Conservation (phyloP, 208 protist species). For the Leishmania tropica region DNA sequence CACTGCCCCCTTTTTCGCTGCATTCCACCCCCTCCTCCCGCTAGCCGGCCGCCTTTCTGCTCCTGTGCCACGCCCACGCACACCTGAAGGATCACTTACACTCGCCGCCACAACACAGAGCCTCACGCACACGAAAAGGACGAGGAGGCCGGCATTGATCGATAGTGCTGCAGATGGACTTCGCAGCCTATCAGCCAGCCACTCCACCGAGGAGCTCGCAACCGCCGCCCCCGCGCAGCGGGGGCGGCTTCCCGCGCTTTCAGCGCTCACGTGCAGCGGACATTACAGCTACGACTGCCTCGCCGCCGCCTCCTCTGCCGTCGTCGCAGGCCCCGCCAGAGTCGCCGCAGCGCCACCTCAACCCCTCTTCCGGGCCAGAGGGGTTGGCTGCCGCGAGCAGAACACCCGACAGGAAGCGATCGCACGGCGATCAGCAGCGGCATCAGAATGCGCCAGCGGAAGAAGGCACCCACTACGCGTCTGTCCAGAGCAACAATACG, state of each 20-base stretch:
- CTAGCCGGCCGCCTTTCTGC: too few species aligned
- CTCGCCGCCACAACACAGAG: too few species aligned
- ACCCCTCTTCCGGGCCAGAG: not conserved
- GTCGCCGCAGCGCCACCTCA: not conserved
- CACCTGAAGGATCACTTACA: not conserved
- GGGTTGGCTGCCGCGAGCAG: not conserved
- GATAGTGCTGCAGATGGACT: not conserved
- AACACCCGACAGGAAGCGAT: not conserved
- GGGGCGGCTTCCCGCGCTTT: constrained; percentile 1
- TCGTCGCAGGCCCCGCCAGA: not conserved
- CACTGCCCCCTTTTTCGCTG: too few species aligned
- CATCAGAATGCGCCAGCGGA: not conserved
- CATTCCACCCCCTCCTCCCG: too few species aligned
- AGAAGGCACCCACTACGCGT: not conserved
- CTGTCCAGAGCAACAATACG: not conserved
- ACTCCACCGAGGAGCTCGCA: constrained; percentile 6
- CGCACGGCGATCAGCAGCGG: not conserved
- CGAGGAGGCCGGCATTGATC: not conserved
- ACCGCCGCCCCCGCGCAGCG: constrained; percentile 2
- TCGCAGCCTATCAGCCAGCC: not conserved
- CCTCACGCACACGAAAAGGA: too few species aligned
- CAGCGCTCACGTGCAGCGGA: constrained; percentile 17
- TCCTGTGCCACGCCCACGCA: not conserved
- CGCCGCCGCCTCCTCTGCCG: not conserved
- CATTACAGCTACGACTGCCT: not conserved